Evolutionary conservation across 805 yeast species (phyloP), one percentile per base, ranked within the genome.

Genomic region (Saturnispora hagleri): DNA sequence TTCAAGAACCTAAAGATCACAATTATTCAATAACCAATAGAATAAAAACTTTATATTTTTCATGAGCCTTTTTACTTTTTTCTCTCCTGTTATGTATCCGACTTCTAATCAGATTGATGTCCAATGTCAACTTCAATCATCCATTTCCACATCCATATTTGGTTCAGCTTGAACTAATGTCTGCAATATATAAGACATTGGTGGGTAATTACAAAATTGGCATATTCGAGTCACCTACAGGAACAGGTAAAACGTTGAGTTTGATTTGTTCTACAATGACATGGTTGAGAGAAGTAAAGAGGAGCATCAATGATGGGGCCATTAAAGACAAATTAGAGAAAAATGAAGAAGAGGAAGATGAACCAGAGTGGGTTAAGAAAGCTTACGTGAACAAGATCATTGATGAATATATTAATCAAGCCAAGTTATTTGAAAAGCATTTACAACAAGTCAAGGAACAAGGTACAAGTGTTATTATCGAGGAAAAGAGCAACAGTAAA

Each of bases 171-270:
- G 77, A 82, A 53, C 75, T 90, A 57, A 90, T 90, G 97, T 69
- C 72, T 31, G 77, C 82, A 20, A 74, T 91, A n/a, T 85, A 85
- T 58, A 76, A 76, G 24, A 74, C 86, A 1, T 71, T 90, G 17
- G 71, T 73, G 10, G 54, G 65, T 12, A 65, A 61, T 43, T 76
- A 73, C 59, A 87, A 85, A 62, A 71, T 90, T 2, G 96, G 95
- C 0, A 72, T 90, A 1, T 83, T 90, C 60, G 97, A 90, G 63
- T 84, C 93, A 52, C 98, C 98, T 0, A 90, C 98, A 0, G 98
- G 98, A 6, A 87, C 90, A 1, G 97, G 98, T 3, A 90, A 90
- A 66, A 89, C 97, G 0, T 69, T 91, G 3, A 88, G 96, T 0
- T 68, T 90, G 45, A 85, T 91, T 3, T 91, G 97, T 62, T 79